Evolutionary conservation across 306 rosid species (phyloP).

Genomic region (Canavalia ensiformis): DNA sequence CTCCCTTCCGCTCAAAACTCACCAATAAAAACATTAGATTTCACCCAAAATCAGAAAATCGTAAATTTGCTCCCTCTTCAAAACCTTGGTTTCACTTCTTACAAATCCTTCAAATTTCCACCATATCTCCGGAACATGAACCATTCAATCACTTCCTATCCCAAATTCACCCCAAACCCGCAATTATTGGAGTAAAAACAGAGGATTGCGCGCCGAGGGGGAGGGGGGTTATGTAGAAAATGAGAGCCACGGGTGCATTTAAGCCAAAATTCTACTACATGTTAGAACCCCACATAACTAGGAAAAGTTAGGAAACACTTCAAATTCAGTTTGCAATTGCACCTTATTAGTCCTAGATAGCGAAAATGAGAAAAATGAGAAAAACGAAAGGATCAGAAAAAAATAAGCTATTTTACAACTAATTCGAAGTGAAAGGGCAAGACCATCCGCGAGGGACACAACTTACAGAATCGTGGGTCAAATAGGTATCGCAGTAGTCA

Average conservation of each 20-base stretch:
- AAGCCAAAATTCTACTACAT: background rate
- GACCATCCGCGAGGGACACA: background rate
- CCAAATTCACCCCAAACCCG: background rate
- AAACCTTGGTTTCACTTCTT: background rate
- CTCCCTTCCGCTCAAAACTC: background rate
- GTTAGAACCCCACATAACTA: background rate
- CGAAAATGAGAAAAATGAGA: slow-evolving; percentile 1
- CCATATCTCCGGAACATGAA: background rate
- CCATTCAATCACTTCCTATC: background rate
- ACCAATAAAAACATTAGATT: background rate
- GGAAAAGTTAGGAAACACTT: background rate
- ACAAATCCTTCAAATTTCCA: background rate
- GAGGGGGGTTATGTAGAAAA: background rate
- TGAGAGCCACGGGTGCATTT: background rate
- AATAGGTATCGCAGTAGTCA: slow-evolving; percentile 88
- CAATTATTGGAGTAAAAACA: background rate
- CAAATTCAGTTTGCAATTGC: background rate
- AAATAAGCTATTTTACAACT: background rate
- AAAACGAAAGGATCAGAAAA: background rate
- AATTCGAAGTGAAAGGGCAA: background rate
- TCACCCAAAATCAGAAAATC: background rate
- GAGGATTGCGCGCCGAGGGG: too few relatives aligned
- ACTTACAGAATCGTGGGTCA: slow-evolving; percentile 89
- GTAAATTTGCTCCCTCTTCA: background rate
- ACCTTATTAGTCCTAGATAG: background rate